phyloP scores from a whole-genome alignment of 169 alveolate genomes.

The Amoebophrya sp. region DNA sequence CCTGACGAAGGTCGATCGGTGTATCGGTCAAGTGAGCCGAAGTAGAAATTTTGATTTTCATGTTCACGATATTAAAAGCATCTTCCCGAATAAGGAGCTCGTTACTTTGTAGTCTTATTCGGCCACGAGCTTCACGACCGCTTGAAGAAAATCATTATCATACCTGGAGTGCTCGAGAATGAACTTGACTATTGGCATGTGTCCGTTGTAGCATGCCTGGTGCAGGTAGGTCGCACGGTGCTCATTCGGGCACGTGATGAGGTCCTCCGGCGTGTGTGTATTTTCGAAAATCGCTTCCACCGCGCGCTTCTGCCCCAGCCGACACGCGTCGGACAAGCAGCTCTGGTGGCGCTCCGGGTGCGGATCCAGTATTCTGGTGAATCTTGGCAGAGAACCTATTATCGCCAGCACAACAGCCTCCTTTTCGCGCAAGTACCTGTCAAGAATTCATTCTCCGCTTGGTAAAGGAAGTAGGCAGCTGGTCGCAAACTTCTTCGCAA shows the following conservation, averaged over 20 bases:
- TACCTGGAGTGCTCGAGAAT: neutral
- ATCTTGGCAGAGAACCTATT: neutral
- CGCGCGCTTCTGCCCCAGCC: neutral
- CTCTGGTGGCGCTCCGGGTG: constrained; percentile 22
- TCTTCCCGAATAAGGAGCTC: no score
- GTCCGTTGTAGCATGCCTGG: constrained; percentile 15
- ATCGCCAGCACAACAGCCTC: neutral
- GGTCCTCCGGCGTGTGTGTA: neutral
- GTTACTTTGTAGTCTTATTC: no score
- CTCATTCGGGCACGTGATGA: neutral
- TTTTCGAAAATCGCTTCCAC: neutral
- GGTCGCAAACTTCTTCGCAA: no score
- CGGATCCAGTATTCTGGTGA: neutral
- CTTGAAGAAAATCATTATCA: no score
- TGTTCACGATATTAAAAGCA: no score
- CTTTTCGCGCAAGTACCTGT: neutral
- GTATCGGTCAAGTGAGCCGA: no score
- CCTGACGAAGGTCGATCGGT: no score
- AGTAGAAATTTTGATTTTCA: neutral
- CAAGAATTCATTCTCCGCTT: no score
- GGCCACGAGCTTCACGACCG: no score
- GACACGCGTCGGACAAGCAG: neutral
- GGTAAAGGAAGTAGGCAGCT: no score
- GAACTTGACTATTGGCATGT: neutral
- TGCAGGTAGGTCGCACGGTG: constrained; percentile 12